Base-by-base conservation (phyloP, 2,329 filamentous ascomycete species). In the Venturia oleaginea region DNA sequence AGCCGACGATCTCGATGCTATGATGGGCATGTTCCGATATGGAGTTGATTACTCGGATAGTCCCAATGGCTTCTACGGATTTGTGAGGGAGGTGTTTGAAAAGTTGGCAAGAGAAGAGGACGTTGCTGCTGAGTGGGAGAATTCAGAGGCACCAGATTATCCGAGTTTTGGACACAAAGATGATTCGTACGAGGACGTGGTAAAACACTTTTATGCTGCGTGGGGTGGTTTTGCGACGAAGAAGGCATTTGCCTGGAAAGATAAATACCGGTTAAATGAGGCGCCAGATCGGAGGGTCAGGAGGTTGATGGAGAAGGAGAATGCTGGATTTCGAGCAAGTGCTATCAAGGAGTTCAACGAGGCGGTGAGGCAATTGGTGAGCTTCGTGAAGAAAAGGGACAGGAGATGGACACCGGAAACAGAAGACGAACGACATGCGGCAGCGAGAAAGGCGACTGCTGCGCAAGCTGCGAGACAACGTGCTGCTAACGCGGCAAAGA, bases 241-340 rank as follows among this genome's bases (percentile, higher is more conserved):
- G 54, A 97, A 97, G 73, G 86, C 84, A 0, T 99, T 96, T 73
- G 82, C 89, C 1, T 99, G 94, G 93, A 90, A 88, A 73, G 92
- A 99, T 73, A 83, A 85, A 66, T 94, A 95, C 76, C 84, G 89
- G 61, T 81, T 92, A 24, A 88, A 89, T 0, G 92, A 97, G 70
- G 93, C 92, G 1, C 91, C 92, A 1, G 93, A 99, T 76, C 86
- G 94, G 61, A 85, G 88, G 43, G 82, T 91, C 19, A 86, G 93
- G 62, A 85, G 94, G 38, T 71, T 91, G 46, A 96, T 97, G 87
- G 94, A 97, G 73, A 97, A 96, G 75, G 93, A 97, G 73, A 99
- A 99, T 75, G 90, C 87, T 69, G 89, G 89, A 68, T 76, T 88
- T 30, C 84, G 94, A 62, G 92, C 97, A 24, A 89, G 93, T 63